Percentiles rank a stretch among this genome's conserved stretches.
phyloP scores from a whole-genome alignment of 768 basidiomycete species.

The Tricholoma furcatifolium region DNA sequence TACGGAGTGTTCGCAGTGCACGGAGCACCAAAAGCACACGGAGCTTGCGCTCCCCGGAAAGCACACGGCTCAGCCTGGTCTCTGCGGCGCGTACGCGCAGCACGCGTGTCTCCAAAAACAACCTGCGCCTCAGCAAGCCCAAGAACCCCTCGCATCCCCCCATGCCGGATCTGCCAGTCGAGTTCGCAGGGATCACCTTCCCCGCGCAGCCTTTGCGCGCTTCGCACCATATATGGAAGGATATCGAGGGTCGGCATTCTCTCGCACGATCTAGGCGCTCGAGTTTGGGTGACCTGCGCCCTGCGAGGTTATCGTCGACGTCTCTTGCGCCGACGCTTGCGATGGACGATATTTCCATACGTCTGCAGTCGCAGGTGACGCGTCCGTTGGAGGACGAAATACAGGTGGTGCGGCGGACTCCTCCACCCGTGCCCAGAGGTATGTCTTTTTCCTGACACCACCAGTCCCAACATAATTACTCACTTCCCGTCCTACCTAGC shows the following conservation, averaged over 20 bases:
- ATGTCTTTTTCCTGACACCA: background rate
- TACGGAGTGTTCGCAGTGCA: slow-evolving; percentile 32
- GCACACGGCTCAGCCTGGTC: slow-evolving; percentile 38
- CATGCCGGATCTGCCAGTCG: slow-evolving; percentile 29
- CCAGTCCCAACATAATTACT: background rate
- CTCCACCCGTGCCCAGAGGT: slow-evolving; percentile 17
- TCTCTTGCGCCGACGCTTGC: slow-evolving; percentile 19
- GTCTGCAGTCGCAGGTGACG: slow-evolving; percentile 17
- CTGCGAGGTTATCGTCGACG: background rate
- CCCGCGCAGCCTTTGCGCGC: slow-evolving; percentile 3
- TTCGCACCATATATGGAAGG: slow-evolving; percentile 8
- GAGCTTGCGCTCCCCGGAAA: slow-evolving; percentile 23
- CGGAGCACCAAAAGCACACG: slow-evolving; percentile 33
- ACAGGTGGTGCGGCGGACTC: slow-evolving; percentile 32
- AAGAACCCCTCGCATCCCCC: slow-evolving; percentile 25
- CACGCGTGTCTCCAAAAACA: slow-evolving; percentile 61
- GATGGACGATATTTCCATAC: slow-evolving; percentile 28
- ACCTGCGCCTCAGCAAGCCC: slow-evolving; percentile 55
- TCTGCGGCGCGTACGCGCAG: slow-evolving; percentile 67
- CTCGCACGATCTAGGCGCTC: slow-evolving; percentile 17
- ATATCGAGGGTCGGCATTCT: slow-evolving; percentile 4
- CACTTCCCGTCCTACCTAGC: background rate
- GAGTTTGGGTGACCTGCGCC: slow-evolving; percentile 23
- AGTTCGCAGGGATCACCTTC: slow-evolving; percentile 5
- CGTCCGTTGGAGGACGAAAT: slow-evolving; percentile 21